Conservation (phyloP, 768 basidiomycete species). For the Termitomyces sp. region DNA sequence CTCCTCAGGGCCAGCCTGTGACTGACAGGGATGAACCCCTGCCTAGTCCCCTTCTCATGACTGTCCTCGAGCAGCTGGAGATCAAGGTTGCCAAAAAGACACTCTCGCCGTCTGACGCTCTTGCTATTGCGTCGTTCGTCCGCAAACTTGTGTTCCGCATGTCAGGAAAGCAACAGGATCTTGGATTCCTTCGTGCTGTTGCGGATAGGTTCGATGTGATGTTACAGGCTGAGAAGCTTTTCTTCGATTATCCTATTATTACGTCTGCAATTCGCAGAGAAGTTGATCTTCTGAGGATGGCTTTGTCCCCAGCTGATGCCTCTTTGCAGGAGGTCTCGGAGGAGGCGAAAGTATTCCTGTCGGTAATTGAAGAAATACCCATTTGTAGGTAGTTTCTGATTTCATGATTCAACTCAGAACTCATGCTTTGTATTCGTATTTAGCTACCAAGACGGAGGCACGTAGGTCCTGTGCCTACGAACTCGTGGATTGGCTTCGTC, state of each 20-base stretch:
- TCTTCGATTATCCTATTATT: conserved; percentile 29
- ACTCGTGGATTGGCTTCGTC: conserved; percentile 62
- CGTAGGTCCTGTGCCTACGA: conserved; percentile 43
- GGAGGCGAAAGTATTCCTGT: conserved; percentile 41
- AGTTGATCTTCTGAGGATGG: conserved; percentile 33
- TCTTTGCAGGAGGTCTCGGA: conserved; percentile 6
- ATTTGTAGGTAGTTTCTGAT: conserved; percentile 39
- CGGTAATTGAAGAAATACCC: conserved; percentile 34
- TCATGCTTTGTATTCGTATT: background rate
- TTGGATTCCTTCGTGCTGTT: conserved; percentile 33
- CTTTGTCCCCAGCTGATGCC: conserved; percentile 22
- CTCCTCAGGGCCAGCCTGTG: background rate
- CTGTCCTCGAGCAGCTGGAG: conserved; percentile 71
- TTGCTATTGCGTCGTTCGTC: conserved; percentile 60
- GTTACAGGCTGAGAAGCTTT: conserved; percentile 25
- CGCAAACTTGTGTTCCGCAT: conserved; percentile 62
- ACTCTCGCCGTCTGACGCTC: conserved; percentile 54
- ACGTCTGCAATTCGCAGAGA: conserved; percentile 42
- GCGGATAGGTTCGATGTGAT: conserved; percentile 32
- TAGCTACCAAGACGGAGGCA: conserved; percentile 34
- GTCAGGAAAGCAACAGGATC: conserved; percentile 46
- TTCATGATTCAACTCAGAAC: background rate
- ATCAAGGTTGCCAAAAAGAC: conserved; percentile 60
- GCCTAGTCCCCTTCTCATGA: conserved; percentile 77
- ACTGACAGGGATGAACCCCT: conserved; percentile 25